phyloP scores from a whole-genome alignment of 768 basidiomycete species.

The Sarcodon aspratus region DNA sequence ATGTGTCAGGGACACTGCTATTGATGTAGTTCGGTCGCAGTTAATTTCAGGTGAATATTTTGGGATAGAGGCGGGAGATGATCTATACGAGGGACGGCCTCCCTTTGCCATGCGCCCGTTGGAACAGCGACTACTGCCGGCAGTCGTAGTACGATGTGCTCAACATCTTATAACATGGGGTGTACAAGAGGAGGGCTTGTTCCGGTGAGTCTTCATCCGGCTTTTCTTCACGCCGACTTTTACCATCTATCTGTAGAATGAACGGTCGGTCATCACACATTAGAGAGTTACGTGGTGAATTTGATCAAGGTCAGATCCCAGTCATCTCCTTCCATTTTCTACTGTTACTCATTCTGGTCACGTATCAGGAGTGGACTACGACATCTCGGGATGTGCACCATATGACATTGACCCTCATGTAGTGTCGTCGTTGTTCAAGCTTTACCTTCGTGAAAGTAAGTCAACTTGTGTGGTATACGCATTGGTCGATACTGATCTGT shows the following conservation, averaged over 20 bases:
- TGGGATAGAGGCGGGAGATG: conserved; percentile 1
- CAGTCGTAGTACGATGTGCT: conserved; percentile 70
- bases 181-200: conserved; percentile 76
- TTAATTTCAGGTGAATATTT: conserved; percentile 3
- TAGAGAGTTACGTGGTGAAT: conserved; percentile 61
- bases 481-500: conserved; percentile 6
- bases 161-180: conserved; percentile 80
- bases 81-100: neutral
- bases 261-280: conserved; percentile 79
- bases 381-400: conserved; percentile 66
- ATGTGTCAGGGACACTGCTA: conserved; percentile 47
- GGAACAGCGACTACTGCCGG: conserved; percentile 40
- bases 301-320: conserved; percentile 52
- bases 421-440: conserved; percentile 87
- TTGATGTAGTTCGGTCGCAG: conserved; percentile 15
- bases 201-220: conserved; percentile 42
- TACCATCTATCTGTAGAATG: conserved; percentile 36
- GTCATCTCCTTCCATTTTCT: neutral
- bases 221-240: neutral
- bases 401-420: conserved; percentile 92
- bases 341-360: conserved; percentile 1
- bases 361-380: conserved; percentile 69
- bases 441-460: conserved; percentile 87
- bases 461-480: conserved; percentile 8
- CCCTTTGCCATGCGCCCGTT: conserved; percentile 8